Evolutionary conservation across 2,329 filamentous ascomycete genomes (phyloP).

Genomic region (Cladosporium oxysporum): DNA sequence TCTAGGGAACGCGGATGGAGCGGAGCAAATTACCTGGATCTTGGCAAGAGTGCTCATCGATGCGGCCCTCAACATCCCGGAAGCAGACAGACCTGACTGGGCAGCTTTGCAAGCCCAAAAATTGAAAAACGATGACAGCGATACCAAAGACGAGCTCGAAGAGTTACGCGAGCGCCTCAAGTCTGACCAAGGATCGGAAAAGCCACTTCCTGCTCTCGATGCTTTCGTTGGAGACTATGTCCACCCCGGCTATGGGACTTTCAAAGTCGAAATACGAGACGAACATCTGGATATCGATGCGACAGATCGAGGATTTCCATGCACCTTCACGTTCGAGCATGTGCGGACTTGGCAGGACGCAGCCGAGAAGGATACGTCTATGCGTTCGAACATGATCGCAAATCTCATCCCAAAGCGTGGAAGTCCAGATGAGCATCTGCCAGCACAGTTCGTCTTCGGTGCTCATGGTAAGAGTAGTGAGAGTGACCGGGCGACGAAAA

Average conservation of each 20-base stretch:
- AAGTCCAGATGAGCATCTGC: not conserved
- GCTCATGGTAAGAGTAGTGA: not conserved
- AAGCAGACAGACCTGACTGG: conserved; percentile 26
- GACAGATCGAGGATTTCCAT: conserved; percentile 33
- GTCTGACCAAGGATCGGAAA: conserved; percentile 14
- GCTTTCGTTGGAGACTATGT: conserved; percentile 31
- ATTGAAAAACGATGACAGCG: conserved; percentile 1
- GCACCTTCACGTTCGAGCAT: conserved; percentile 37
- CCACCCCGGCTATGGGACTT: conserved; percentile 33
- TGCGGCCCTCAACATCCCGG: conserved; percentile 26
- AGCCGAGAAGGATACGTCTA: not conserved
- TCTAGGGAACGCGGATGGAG: conserved; percentile 32
- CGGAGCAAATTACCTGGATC: conserved; percentile 20
- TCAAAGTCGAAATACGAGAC: conserved; percentile 33
- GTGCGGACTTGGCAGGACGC: not conserved
- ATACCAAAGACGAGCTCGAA: conserved; percentile 20
- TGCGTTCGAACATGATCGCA: not conserved
- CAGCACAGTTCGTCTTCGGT: not conserved
- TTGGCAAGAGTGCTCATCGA: conserved; percentile 33
- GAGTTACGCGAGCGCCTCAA: conserved; percentile 18
- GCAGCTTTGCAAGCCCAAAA: conserved; percentile 18
- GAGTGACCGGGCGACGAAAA: not conserved
- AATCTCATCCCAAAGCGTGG: not conserved
- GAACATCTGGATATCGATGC: conserved; percentile 37
- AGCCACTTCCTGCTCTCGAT: conserved; percentile 25